phyloP scores from a whole-genome alignment of 805 yeast species.

The Tanozyma kutaoensis region DNA sequence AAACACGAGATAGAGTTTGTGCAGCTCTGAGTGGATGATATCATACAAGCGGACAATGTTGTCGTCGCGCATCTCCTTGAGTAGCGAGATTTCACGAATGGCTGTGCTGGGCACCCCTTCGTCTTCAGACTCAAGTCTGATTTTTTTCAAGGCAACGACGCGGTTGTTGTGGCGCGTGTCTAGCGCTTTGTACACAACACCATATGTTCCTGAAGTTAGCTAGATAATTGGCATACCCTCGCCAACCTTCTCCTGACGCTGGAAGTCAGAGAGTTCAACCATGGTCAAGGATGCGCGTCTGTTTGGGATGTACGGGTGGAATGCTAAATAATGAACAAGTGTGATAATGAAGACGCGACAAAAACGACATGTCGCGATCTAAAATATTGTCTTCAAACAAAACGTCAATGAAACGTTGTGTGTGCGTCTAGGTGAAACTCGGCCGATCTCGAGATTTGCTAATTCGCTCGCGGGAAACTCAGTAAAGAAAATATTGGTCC shows the following conservation, averaged over 20 bases:
- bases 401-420: no score
- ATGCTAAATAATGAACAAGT: no score
- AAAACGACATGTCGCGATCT: no score
- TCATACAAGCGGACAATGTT: slow-evolving; percentile 86
- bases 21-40: slow-evolving; percentile 89
- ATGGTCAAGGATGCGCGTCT: no score
- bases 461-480: no score
- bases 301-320: no score
- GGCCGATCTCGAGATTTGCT: no score
- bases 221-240: slow-evolving; percentile 44
- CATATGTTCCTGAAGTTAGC: slow-evolving; percentile 59
- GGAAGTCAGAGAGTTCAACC: slow-evolving; percentile 87
- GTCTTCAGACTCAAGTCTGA: slow-evolving; percentile 89
- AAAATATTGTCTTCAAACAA: no score
- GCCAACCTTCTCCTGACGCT: slow-evolving; percentile 91
- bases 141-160: slow-evolving; percentile 92
- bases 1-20: slow-evolving; percentile 84
- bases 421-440: no score
- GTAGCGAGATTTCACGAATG: slow-evolving; percentile 85
- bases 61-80: slow-evolving; percentile 88
- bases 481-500: no score
- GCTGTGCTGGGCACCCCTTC: slow-evolving; percentile 99
- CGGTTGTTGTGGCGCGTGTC: slow-evolving; percentile 83
- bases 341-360: no score
- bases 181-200: slow-evolving; percentile 93